Percentiles rank a stretch among this genome's conserved stretches.
These are phyloP conservation scores for Penicillium dipodomyicola DNA, from an alignment of 495 filamentous ascomycete species.

Conservation along the genomic window DNA sequence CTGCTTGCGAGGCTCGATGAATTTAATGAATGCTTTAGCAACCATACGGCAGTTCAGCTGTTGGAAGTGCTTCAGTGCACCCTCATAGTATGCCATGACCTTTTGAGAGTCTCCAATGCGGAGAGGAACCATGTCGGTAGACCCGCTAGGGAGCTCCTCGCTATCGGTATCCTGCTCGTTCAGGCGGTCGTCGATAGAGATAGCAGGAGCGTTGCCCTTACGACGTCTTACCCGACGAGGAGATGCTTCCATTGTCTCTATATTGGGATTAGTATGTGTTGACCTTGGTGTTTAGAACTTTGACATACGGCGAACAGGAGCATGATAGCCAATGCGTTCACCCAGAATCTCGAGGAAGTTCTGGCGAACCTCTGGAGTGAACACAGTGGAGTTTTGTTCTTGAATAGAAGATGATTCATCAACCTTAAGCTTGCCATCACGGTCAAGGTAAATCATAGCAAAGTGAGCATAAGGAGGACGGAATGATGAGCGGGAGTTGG, in stretches of 20 bases:
- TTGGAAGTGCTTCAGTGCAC: slow-evolving; percentile 64
- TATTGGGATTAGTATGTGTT: background rate
- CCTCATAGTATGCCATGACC: slow-evolving; percentile 37
- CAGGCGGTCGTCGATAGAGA: slow-evolving; percentile 21
- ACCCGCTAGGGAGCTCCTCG: slow-evolving; percentile 24
- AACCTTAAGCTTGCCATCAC: slow-evolving; percentile 37
- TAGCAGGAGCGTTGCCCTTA: slow-evolving; percentile 25
- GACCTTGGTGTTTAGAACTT: background rate
- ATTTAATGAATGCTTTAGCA: slow-evolving; percentile 76
- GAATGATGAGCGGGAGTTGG: slow-evolving; percentile 27
- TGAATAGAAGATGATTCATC: slow-evolving; percentile 40
- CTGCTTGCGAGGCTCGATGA: slow-evolving; percentile 83
- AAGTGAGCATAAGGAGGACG: slow-evolving; percentile 40
- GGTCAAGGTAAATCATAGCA: slow-evolving; percentile 45
- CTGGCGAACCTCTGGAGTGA: slow-evolving; percentile 39
- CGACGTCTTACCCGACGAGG: slow-evolving; percentile 38
- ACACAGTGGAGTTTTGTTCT: slow-evolving; percentile 35
- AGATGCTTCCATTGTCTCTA: slow-evolving; percentile 24
- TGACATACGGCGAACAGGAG: slow-evolving; percentile 32
- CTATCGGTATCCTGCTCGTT: slow-evolving; percentile 29
- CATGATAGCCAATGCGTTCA: slow-evolving; percentile 33
- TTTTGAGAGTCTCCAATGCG: slow-evolving; percentile 40
- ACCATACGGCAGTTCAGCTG: slow-evolving; percentile 68
- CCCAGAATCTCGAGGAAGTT: slow-evolving; percentile 41
- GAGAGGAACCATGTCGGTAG: slow-evolving; percentile 39